phyloP scores from a whole-genome alignment of 257 asterid species.

The Petunia axillaris region DNA sequence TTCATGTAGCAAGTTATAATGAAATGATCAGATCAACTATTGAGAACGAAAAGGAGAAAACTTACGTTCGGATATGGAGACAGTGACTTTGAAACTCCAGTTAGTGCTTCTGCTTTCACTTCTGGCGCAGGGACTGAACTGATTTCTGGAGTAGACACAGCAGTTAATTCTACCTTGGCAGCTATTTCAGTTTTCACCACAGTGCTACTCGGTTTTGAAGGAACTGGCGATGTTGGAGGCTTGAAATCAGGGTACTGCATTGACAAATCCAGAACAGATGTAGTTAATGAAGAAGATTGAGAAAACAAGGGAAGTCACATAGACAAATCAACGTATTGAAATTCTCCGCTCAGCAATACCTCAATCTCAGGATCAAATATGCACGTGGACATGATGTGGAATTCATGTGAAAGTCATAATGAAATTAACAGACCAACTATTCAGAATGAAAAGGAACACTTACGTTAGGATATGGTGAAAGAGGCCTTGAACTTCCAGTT shows the following conservation, averaged over 20 bases:
- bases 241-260: constrained; percentile 89
- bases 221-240: constrained; percentile 93
- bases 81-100: constrained; percentile 57
- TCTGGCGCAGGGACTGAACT: constrained; percentile 63
- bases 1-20: neutral
- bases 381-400: no score
- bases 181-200: constrained; percentile 43
- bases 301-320: no score
- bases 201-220: constrained; percentile 58
- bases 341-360: no score
- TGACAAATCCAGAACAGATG: no score
- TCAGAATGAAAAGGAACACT: constrained; percentile 29
- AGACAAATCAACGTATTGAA: no score
- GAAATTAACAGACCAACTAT: neutral
- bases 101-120: constrained; percentile 45
- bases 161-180: constrained; percentile 46
- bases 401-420: neutral
- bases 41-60: constrained; percentile 13
- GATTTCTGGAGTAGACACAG: constrained; percentile 48
- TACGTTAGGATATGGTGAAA: constrained; percentile 91
- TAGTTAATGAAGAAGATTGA: no score
- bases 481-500: constrained; percentile 59
- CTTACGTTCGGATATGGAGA: constrained; percentile 90
- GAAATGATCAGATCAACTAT: neutral
- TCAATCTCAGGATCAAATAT: no score